phyloP scores from a whole-genome alignment of 352 stramenopile species.

The Peronosclerospora sorghi region DNA sequence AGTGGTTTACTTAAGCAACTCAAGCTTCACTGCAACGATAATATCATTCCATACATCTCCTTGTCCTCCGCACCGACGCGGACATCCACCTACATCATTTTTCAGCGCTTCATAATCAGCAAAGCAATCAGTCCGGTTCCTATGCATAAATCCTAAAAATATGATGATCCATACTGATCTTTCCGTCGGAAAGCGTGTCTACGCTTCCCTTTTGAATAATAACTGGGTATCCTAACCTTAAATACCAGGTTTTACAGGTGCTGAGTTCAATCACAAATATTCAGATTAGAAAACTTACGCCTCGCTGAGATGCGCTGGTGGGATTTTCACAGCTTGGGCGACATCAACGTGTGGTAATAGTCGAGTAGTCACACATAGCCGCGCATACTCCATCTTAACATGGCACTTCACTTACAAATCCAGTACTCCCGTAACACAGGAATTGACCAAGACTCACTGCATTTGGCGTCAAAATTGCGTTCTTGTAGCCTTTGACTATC shows the following conservation, averaged over 20 bases:
- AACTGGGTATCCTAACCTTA: constrained; percentile 65
- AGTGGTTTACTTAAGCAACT: not conserved
- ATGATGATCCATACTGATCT: constrained; percentile 25
- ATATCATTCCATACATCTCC: constrained; percentile 62
- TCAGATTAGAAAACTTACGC: constrained; percentile 26
- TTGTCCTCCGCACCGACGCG: constrained; percentile 84
- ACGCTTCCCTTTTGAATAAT: constrained; percentile 77
- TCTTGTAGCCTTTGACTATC: constrained; percentile 47
- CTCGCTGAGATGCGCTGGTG: constrained; percentile 35
- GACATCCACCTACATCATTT: constrained; percentile 59
- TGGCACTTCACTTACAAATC: constrained; percentile 3
- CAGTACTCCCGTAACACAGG: not conserved
- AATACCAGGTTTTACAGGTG: not conserved
- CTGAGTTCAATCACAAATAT: not conserved
- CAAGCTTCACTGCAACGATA: not conserved
- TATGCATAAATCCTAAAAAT: not conserved
- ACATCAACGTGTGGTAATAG: constrained; percentile 40
- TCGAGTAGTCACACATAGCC: constrained; percentile 41
- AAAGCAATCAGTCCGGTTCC: not conserved
- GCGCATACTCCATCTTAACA: constrained; percentile 75
- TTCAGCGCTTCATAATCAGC: constrained; percentile 27
- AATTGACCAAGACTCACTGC: constrained; percentile 19
- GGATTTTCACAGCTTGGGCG: constrained; percentile 35
- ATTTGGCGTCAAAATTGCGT: constrained; percentile 93
- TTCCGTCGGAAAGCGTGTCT: constrained; percentile 77